phyloP scores from a whole-genome alignment of 768 basidiomycete genomes.

The Leccinum uliginosum region DNA sequence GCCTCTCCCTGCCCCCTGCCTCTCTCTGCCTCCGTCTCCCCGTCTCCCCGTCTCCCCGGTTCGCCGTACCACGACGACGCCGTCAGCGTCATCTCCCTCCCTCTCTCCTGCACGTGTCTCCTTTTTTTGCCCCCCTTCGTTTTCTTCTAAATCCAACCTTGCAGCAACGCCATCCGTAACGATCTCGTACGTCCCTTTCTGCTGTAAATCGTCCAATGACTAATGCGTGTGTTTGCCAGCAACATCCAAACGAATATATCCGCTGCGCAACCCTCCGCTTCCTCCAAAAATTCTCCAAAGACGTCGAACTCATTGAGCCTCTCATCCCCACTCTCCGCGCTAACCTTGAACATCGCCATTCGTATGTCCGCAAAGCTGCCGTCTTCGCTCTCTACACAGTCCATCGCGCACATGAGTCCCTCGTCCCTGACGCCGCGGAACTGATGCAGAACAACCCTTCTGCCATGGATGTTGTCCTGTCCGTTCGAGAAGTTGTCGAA shows the following conservation, averaged over 20 bases:
- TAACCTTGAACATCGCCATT: constrained; percentile 96
- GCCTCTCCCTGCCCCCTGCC: too few relatives aligned
- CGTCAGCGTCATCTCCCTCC: too few relatives aligned
- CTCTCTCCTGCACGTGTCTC: too few relatives aligned
- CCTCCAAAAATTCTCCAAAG: constrained; percentile 94
- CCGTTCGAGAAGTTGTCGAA: constrained; percentile 90
- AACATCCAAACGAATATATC: constrained; percentile 99
- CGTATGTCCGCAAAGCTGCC: constrained; percentile 97
- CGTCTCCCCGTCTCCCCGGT: too few relatives aligned
- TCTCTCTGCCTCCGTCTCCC: too few relatives aligned
- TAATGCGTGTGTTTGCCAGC: constrained; percentile 41
- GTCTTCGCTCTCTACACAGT: constrained; percentile 95
- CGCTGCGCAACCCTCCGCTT: constrained; percentile 96
- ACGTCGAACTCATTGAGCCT: constrained; percentile 91
- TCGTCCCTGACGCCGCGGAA: constrained; percentile 95
- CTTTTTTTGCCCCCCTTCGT: not conserved
- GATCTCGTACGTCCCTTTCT: constrained; percentile 66
- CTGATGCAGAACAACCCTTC: constrained; percentile 95
- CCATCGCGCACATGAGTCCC: constrained; percentile 89
- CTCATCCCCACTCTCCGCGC: constrained; percentile 89
- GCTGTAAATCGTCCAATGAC: not conserved
- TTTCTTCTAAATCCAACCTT: constrained; percentile 9
- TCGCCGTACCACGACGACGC: too few relatives aligned
- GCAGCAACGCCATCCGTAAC: constrained; percentile 93
- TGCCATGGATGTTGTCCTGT: constrained; percentile 91